Conservation (phyloP, 177 flowering plant species). For the Telopea speciosissima region DNA sequence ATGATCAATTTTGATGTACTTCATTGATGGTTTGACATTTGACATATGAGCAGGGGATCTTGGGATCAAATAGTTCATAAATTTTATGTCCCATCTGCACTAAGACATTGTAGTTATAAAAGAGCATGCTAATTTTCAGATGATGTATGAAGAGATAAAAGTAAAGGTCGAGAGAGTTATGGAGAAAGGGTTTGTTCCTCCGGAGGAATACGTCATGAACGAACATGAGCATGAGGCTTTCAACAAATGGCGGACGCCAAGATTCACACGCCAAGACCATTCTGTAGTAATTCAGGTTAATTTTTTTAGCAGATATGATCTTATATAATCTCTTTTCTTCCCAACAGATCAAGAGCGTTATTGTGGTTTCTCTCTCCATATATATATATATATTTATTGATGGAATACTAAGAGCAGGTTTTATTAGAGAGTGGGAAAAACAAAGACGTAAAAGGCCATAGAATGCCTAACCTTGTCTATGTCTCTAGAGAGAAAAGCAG, state of each 20-base stretch:
- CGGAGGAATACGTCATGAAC: background rate
- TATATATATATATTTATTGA: too few species aligned
- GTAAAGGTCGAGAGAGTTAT: background rate
- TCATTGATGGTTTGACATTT: too few species aligned
- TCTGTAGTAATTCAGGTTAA: constrained; percentile 1
- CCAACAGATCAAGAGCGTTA: too few species aligned
- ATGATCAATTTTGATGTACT: too few species aligned
- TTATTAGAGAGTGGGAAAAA: constrained; percentile 29
- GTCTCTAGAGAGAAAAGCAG: constrained; percentile 46
- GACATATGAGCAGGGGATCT: too few species aligned
- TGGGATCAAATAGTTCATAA: too few species aligned
- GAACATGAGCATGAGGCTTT: background rate
- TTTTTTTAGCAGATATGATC: too few species aligned
- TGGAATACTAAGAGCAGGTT: constrained; percentile 8
- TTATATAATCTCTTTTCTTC: too few species aligned
- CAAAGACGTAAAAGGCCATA: constrained; percentile 26
- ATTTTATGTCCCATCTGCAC: too few species aligned
- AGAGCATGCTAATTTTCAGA: background rate
- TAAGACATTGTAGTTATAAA: too few species aligned
- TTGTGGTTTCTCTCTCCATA: too few species aligned
- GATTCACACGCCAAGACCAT: background rate
- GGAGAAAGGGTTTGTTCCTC: background rate
- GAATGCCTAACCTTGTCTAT: constrained; percentile 54
- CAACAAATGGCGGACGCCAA: background rate
- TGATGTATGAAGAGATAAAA: constrained; percentile 2